These are phyloP conservation scores for Arthrinium phaeospermum DNA, from an alignment of 2,329 filamentous ascomycete genomes.

Conservation along the genomic window DNA sequence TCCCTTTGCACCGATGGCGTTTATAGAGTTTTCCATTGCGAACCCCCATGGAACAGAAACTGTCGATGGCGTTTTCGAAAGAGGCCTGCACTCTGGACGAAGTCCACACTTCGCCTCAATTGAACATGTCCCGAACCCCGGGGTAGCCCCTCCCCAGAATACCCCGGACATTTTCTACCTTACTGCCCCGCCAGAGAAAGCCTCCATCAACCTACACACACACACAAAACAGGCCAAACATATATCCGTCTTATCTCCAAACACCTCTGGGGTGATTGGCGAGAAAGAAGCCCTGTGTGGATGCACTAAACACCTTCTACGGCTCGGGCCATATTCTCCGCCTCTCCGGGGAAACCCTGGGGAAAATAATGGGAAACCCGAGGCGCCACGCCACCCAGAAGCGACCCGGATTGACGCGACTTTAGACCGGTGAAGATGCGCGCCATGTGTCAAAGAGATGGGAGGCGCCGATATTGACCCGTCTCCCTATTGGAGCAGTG, in stretches of 20 bases:
- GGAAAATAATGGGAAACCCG: not conserved
- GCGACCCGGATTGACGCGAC: not conserved
- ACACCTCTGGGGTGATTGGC: not conserved
- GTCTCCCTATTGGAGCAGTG: not conserved
- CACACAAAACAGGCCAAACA: not conserved
- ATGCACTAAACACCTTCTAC: not conserved
- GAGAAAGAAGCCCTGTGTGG: not conserved
- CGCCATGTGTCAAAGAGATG: not conserved
- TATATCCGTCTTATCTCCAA: not conserved
- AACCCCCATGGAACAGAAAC: no score
- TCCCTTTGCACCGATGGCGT: not conserved
- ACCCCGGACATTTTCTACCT: no score
- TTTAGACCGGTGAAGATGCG: no score
- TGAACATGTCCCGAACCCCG: no score
- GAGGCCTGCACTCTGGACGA: no score
- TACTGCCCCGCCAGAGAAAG: not conserved
- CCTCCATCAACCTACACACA: not conserved
- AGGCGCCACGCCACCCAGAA: not conserved
- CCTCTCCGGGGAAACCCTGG: not conserved
- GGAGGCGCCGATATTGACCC: not conserved
- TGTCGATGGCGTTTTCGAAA: no score
- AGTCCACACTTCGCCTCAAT: no score
- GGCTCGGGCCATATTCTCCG: not conserved
- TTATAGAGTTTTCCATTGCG: not conserved
- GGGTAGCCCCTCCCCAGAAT: not conserved